Evolutionary conservation across 1,284 basidiomycete species (phyloP), one percentile per base, ranked within the genome.

Genomic region (Ustilago esculenta): DNA sequence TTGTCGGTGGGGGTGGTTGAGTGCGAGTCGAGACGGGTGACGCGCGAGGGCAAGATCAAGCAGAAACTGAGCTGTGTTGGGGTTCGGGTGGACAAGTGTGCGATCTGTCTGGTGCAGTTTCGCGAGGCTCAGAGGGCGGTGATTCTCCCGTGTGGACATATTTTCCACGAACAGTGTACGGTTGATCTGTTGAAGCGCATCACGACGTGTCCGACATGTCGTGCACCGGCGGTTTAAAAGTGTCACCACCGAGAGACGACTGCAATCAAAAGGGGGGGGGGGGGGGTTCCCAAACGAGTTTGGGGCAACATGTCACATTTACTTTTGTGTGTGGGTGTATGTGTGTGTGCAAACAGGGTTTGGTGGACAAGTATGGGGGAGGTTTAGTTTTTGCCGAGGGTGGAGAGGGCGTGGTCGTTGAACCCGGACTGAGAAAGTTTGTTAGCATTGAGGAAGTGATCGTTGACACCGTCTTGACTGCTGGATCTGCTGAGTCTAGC

Each of bases 51-150:
- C 10, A 88, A 89, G 48, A 85, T 89, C 53, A 92, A 91, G 83
- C 82, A 91, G 56, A 93, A 92, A 83, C 82, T 92, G 43, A 85
- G 85, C 18, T 83, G 92, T 25, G 83, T 90, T n/a, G 91, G 90
- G 21, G 85, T 87, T 10, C 80, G 86, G 2, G 90, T 94, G 24
- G 88, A 90, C 67, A 88, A 88, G 73, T 94, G 92, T 76, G 87
- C 88, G 23, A 89, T 92, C 43, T 94, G 92, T 80, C 82, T 91
- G 71, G 85, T 85, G 45, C 90, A 91, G 83, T 94, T 92, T 84
- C 87, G 85, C 76, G 85, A 86, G 12, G 86, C 83, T 6, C 86
- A 89, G 56, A 83, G 84, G 58, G 86, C 85, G 12, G 87, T 87
- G 45, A 79, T 90, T 74, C 85, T 88, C 2, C 86, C 86, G 15